A percentile compares a stretch with the other conserved stretches of the same genome.
Evolutionary conservation across 2,329 filamentous ascomycete genomes (phyloP).

Genomic region (Eutypella sp.): DNA sequence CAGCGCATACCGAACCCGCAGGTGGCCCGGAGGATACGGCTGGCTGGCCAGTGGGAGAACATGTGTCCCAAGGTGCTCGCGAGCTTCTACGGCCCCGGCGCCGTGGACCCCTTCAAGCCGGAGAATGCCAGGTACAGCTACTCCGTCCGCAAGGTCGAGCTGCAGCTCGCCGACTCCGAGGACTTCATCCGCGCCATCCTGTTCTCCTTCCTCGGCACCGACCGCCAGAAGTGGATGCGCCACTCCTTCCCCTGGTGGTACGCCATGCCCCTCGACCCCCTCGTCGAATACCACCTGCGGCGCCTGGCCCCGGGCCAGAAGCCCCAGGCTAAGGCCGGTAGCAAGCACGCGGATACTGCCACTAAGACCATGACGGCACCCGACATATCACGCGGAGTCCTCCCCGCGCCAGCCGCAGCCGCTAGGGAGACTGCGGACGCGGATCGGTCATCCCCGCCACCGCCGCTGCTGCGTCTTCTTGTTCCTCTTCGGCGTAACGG

Average conservation of each 20-base stretch:
- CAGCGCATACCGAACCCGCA: slow-evolving; percentile 14
- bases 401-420: too few species aligned
- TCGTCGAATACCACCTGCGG: slow-evolving; percentile 15
- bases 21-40: slow-evolving; percentile 12
- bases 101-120: background rate
- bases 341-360: too few species aligned
- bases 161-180: slow-evolving; percentile 5
- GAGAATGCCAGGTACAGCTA: background rate
- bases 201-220: slow-evolving; percentile 13
- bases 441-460: too few species aligned
- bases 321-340: too few species aligned
- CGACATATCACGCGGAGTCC: too few species aligned
- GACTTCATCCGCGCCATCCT: slow-evolving; percentile 15
- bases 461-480: too few species aligned
- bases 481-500: too few species aligned
- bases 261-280: slow-evolving; percentile 11
- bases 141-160: slow-evolving; percentile 7
- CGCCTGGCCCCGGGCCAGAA: too few species aligned
- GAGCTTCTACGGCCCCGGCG: slow-evolving; percentile 10
- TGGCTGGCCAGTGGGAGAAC: slow-evolving; percentile 13
- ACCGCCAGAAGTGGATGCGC: slow-evolving; percentile 11
- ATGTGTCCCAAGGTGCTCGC: slow-evolving; percentile 15
- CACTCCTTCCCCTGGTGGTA: slow-evolving; percentile 13
- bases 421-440: too few species aligned
- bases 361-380: too few species aligned